phyloP scores from a whole-genome alignment of 1,139 yeast genomes.

The Saccharomyces hybrid region DNA sequence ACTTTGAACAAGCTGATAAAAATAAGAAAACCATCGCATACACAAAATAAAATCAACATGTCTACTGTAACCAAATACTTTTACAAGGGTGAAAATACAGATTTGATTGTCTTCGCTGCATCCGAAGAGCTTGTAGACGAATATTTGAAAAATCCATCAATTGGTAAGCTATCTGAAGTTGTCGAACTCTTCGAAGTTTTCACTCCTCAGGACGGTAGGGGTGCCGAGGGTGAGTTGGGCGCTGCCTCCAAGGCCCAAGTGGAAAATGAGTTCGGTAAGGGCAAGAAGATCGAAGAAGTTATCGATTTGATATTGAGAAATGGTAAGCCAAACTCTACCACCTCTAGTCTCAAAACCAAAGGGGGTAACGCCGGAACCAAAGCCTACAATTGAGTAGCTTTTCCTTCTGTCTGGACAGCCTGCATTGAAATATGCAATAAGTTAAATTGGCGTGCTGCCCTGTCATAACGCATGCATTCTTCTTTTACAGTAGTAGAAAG shows the following conservation, averaged over 20 bases:
- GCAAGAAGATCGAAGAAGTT: slow-evolving; percentile 39
- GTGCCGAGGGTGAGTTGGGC: slow-evolving; percentile 62
- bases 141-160: slow-evolving; percentile 45
- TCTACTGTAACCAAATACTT: slow-evolving; percentile 40
- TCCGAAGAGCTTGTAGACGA: slow-evolving; percentile 42
- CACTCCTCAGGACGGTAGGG: slow-evolving; percentile 50
- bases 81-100: slow-evolving; percentile 57
- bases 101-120: slow-evolving; percentile 59
- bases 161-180: slow-evolving; percentile 42
- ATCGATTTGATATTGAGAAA: slow-evolving; percentile 47
- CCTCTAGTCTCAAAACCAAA: neutral
- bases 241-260: slow-evolving; percentile 64
- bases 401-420: neutral
- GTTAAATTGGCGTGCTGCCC: neutral
- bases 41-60: slow-evolving; percentile 13
- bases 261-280: slow-evolving; percentile 57
- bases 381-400: slow-evolving; percentile 1
- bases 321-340: slow-evolving; percentile 35
- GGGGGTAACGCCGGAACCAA: slow-evolving; percentile 7
- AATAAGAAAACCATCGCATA: slow-evolving; percentile 4
- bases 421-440: neutral
- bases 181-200: slow-evolving; percentile 61
- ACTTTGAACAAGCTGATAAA: neutral
- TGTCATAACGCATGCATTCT: neutral
- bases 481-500: neutral